Evolutionary conservation across 352 stramenopile genomes (phyloP), one percentile per base, ranked within the genome.

Genomic region (Globisporangium nunn): DNA sequence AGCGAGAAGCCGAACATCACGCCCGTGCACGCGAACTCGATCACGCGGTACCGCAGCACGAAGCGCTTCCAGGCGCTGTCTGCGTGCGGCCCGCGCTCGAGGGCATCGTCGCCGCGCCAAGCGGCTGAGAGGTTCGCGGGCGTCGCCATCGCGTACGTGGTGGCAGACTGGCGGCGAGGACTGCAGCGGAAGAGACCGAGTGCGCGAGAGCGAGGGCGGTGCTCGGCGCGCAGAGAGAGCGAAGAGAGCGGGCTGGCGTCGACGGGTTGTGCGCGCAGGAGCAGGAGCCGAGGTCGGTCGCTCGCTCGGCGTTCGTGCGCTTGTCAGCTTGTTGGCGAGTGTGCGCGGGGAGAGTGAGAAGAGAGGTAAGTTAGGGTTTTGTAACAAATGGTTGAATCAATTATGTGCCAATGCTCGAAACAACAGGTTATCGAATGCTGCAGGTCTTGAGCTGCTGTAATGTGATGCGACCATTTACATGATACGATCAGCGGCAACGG

Each of bases 11-110:
- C 52, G 33, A 84, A 70, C 62, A 89, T 74, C n/a, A 81, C 47
- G 1, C 70, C 41, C 15, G 74, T 65, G 46, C 67, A 66, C 41
- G 66, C 56, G 35, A 91, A 90, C 60, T 92, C 82, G 41, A 78
- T 50, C 15, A 86, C 40, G 33, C 82, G 78, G 50, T 75, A 82
- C 41, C 66, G 33, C 35, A 64, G 56, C 53, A 75, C n/a, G 35
- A 62, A 40, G n/a, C 63, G 57, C 40, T 59, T 56, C 59, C 59
- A 70, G 2, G 54, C 6, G 31, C 62, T 63, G 37, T 50, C 49
- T 18, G 63, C 45, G 52, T 64, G 58, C 46, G 58, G 54, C n/a
- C 59, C 46, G 30, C 55, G 52, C 45, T 49, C 44, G 44, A 30
- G 3, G 15, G 45, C 52, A 23, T 64, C 58, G 23, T 59, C 52